Conservation (phyloP, 2,329 filamentous ascomycete genomes). For the Coniochaeta ligniaria region DNA sequence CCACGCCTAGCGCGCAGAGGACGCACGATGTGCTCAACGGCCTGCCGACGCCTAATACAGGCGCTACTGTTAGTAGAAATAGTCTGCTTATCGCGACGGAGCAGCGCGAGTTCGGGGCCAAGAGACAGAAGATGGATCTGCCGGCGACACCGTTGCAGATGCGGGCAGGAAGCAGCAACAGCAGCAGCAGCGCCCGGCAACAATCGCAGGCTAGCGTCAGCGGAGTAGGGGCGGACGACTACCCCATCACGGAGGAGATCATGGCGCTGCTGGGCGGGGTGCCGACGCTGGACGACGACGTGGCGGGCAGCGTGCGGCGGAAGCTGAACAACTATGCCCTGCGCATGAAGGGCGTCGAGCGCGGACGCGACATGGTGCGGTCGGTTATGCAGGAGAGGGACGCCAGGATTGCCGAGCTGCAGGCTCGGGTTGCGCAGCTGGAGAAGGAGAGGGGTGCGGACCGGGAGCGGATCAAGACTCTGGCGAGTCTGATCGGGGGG, state of each 20-base stretch:
- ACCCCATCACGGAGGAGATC: conserved; percentile 36
- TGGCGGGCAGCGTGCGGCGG: conserved; percentile 26
- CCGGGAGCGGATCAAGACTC: conserved; percentile 6
- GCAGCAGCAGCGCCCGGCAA: not conserved
- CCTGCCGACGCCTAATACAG: conserved; percentile 21
- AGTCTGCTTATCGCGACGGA: conserved; percentile 8
- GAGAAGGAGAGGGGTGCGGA: conserved; percentile 9
- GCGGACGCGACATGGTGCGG: conserved; percentile 24
- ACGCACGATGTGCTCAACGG: conserved; percentile 13
- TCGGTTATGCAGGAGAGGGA: conserved; percentile 57
- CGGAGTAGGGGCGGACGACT: conserved; percentile 16
- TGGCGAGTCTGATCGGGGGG: conserved; percentile 1
- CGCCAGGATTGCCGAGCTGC: conserved; percentile 11
- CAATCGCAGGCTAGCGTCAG: not conserved
- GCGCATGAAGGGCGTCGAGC: conserved; percentile 7
- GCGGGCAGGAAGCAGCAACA: not conserved
- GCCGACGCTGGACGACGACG: conserved; percentile 25
- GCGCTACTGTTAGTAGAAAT: not conserved
- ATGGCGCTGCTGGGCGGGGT: conserved; percentile 38
- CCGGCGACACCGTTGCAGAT: not conserved
- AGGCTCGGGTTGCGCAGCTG: conserved; percentile 8
- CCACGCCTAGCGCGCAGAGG: conserved; percentile 18
- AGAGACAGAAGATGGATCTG: conserved; percentile 1
- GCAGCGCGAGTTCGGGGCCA: conserved; percentile 4
- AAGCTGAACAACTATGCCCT: conserved; percentile 9